Conservation (phyloP, 306 rosid species). For the Potentilla sterilis region DNA sequence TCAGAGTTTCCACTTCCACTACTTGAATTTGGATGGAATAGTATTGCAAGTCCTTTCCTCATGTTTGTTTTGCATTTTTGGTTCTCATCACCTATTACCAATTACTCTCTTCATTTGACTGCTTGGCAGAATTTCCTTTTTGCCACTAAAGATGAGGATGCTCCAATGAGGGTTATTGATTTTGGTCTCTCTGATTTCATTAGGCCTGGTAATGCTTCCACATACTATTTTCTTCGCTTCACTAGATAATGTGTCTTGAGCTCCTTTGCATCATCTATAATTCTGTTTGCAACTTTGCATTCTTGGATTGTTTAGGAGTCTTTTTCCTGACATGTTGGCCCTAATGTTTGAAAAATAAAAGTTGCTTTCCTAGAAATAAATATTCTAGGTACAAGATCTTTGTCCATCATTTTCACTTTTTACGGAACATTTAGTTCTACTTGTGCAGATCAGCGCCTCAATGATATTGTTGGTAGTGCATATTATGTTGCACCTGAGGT, state of each 20-base stretch:
- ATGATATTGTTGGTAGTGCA: conserved; percentile 97
- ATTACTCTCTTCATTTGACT: conserved; percentile 26
- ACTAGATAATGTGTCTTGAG: not conserved
- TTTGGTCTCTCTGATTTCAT: conserved; percentile 97
- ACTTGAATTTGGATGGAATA: not conserved
- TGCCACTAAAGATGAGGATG: conserved; percentile 66
- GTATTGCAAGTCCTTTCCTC: conserved; percentile 15
- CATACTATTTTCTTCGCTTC: conserved; percentile 9
- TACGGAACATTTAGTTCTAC: conserved; percentile 37
- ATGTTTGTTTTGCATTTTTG: conserved; percentile 13
- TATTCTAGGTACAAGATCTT: no score
- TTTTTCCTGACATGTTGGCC: not conserved
- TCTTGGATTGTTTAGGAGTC: not conserved
- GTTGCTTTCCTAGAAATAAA: no score
- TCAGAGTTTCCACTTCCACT: conserved; percentile 4
- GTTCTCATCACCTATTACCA: conserved; percentile 10
- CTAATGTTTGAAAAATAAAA: no score
- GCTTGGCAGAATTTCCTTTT: conserved; percentile 86
- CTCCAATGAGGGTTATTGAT: conserved; percentile 80
- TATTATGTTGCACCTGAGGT: conserved; percentile 98
- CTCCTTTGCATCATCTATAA: not conserved
- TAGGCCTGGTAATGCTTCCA: conserved; percentile 66
- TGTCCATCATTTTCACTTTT: not conserved
- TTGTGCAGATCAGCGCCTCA: conserved; percentile 81
- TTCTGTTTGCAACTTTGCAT: not conserved